Evolutionary conservation across 805 yeast genomes (phyloP), one percentile per base, ranked within the genome.

Genomic region (Kazachstania psychrophila): DNA sequence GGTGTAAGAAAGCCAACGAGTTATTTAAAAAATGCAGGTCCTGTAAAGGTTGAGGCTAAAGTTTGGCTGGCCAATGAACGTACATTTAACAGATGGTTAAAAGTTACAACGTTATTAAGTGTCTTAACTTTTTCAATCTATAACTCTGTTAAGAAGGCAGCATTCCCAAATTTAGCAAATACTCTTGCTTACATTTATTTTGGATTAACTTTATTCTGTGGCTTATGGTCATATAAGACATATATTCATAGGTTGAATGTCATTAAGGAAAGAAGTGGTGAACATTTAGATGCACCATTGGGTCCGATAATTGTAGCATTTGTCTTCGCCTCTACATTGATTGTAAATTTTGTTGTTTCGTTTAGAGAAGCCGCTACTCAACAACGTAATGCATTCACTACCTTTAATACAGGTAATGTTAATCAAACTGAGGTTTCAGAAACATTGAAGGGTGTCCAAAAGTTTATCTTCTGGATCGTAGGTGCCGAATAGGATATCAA

Each of bases 61-160:
- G 98, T 92, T 11, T 92, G 97, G 96, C 70, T 92, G 45, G 98
- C 98, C 20, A 92, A 92, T 56, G 98, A 92, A 65, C 80, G 98
- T 60, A 92, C 98, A 3, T 89, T 88, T 65, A 80, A 85, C 67
- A 75, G 94, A 61, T 92, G 98, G 98, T 68, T 92, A 46, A 87
- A 81, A 44, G 89, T 89, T 16, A 82, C 94, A 11, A 76, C 94
- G 0, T 66, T 92, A 55, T 69, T 92, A 48, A 77, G 95, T 15
- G 78, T 88, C 0, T 64, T 92, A 50, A 86, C 97, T 0, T 87
- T 88, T 54, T 70, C 92, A 12, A 73, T 92, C 38, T 84, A 84
- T 64, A 73, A 78, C 28, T 79, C 95, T 9, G 82, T 85, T 15
- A 66, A 70, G 43, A 65, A 68, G 20, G 78, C 96, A 0, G 72